Base-by-base conservation (phyloP, 768 basidiomycete genomes). In the Gloeostereum incarnatum region DNA sequence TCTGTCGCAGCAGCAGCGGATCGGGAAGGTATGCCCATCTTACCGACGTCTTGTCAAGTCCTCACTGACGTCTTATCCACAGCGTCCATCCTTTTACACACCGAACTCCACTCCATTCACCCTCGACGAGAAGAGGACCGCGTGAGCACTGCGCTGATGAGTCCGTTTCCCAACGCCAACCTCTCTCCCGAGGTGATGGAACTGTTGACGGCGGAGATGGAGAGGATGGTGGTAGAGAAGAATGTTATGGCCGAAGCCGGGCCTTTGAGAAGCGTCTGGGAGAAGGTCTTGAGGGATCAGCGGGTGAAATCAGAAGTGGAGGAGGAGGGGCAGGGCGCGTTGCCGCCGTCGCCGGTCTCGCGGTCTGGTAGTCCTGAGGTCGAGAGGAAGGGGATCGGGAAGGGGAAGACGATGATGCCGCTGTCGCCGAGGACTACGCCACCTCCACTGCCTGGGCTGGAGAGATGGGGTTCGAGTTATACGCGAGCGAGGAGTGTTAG, bases 151-250 rank as follows among this genome's bases (percentile, higher is more conserved):
- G 60, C 63, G 8, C 57, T 58, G 4, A 62, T 65, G 52, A 53
- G 54, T 6, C 66, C 63, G 8, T 54, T n/a, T n/a, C n/a, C n/a
- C n/a, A n/a, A 61, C 31, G 43, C 50, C 24, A 37, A 41, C 18
- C 45, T 55, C 26, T 44, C 69, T 27, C 24, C 56, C 29, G 56
- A 60, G 8, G 51, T 66, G 8, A 57, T 77, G 36, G 60, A 58
- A 8, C 32, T 54, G 34, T 55, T 85, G 34, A 53, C 65, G 33
- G 42, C 53, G 11, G 81, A 81, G 56, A 78, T 87, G 66, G 72
- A 79, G 53, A 63, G 74, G 27, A 63, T 84, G 49, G 57, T 83
- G 33, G 66, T 86, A 3, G 84, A 85, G 57, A 61, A 62, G 22
- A 73, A 69, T 47, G 56, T 87, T 27, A 73, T 67, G 56, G 65